Percentiles rank a stretch among this genome's conserved stretches.
These are phyloP conservation scores for Leccinellum luteum DNA, from an alignment of 768 basidiomycete genomes.

Conservation along the genomic window DNA sequence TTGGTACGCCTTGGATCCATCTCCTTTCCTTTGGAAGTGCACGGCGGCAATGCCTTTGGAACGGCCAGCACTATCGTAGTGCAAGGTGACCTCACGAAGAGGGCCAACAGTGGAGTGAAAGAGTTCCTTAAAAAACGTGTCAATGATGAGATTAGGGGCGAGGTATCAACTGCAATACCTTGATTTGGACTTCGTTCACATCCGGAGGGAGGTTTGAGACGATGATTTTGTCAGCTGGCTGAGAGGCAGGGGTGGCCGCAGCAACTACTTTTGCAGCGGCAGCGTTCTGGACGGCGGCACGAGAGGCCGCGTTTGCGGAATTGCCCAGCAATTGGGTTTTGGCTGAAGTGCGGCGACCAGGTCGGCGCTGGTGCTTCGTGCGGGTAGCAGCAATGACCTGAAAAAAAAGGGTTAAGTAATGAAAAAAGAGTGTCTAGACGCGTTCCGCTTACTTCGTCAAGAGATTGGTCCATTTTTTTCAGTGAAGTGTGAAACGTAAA, in stretches of 20 bases:
- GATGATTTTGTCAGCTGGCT: constrained; percentile 82
- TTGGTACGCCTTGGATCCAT: constrained; percentile 87
- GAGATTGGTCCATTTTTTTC: constrained; percentile 75
- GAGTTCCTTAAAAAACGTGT: constrained; percentile 66
- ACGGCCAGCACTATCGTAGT: constrained; percentile 80
- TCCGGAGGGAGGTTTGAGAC: constrained; percentile 92
- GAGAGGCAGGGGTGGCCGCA: constrained; percentile 37
- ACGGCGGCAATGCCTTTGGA: constrained; percentile 91
- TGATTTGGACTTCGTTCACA: constrained; percentile 91
- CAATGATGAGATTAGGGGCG: neutral
- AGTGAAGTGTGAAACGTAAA: neutral
- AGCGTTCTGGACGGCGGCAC: constrained; percentile 49
- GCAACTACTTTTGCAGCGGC: constrained; percentile 41
- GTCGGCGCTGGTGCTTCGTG: constrained; percentile 41
- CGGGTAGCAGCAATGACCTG: constrained; percentile 65
- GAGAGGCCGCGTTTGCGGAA: constrained; percentile 46
- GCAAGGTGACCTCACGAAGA: constrained; percentile 77
- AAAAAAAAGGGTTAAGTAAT: constrained; percentile 11
- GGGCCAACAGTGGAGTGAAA: constrained; percentile 90
- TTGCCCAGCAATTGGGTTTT: constrained; percentile 64
- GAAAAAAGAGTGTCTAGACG: neutral
- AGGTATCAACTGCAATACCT: constrained; percentile 48
- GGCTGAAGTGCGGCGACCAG: constrained; percentile 44
- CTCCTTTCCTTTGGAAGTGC: constrained; percentile 80
- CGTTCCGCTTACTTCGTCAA: constrained; percentile 66